These are phyloP conservation scores for Aspergillus oerlinghausenensis DNA, from an alignment of 2,329 filamentous ascomycete species.

Conservation along the genomic window DNA sequence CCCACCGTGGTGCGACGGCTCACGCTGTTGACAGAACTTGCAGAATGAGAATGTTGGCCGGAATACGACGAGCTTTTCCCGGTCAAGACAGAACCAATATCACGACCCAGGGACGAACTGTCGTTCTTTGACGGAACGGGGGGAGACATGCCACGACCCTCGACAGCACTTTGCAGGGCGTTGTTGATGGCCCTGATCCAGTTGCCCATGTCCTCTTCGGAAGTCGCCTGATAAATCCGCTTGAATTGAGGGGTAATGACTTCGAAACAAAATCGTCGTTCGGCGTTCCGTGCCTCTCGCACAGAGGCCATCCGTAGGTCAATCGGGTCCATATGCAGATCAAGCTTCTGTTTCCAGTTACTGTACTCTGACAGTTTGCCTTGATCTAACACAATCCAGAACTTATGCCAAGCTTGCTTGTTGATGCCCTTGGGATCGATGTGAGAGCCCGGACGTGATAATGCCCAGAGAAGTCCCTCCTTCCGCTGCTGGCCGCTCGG, in stretches of 20 bases:
- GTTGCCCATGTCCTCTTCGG: conserved; percentile 94
- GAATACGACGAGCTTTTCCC: conserved; percentile 73
- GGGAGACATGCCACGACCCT: conserved; percentile 61
- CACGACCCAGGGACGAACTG: conserved; percentile 65
- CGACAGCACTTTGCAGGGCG: conserved; percentile 90
- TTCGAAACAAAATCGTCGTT: conserved; percentile 95
- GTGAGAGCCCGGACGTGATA: conserved; percentile 88
- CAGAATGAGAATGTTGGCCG: conserved; percentile 48
- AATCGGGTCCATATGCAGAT: conserved; percentile 96
- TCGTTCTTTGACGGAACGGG: conserved; percentile 42
- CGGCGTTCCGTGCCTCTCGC: conserved; percentile 87
- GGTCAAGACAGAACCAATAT: conserved; percentile 88
- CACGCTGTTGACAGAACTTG: conserved; percentile 53
- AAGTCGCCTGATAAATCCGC: conserved; percentile 93
- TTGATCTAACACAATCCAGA: conserved; percentile 97
- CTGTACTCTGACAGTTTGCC: conserved; percentile 97
- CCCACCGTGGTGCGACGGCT: conserved; percentile 86
- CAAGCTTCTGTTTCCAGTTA: conserved; percentile 97
- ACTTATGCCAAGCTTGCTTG: conserved; percentile 99
- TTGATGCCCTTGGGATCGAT: conserved; percentile 93
- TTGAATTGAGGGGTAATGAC: conserved; percentile 96
- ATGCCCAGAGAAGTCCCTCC: conserved; percentile 89
- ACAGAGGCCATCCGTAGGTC: conserved; percentile 96
- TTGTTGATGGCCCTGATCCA: conserved; percentile 98
- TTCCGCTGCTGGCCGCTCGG: conserved; percentile 66